Conservation (phyloP, 805 yeast genomes). For the Starmerella davenportii region DNA sequence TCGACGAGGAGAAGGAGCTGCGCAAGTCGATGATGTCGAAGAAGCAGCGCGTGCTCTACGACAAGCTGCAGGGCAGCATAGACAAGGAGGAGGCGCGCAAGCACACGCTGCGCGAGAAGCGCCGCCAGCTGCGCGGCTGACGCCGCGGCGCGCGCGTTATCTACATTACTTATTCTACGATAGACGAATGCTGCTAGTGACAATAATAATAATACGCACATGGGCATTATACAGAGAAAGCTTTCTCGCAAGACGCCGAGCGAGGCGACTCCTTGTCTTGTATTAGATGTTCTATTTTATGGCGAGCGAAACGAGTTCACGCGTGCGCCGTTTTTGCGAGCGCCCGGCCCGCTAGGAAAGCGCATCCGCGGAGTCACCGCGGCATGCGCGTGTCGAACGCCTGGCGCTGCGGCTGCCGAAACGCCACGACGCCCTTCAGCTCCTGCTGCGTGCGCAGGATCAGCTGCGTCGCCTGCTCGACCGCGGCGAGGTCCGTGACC, state of each 20-base stretch:
- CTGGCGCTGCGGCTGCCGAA: slow-evolving; percentile 60
- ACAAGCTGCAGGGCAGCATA: slow-evolving; percentile 84
- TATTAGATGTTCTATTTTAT: too few relatives aligned
- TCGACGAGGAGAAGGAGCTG: slow-evolving; percentile 66
- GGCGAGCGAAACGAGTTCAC: too few relatives aligned
- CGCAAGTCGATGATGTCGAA: slow-evolving; percentile 95
- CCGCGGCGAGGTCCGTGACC: slow-evolving; percentile 56
- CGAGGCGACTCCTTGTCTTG: too few relatives aligned
- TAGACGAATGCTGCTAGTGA: too few relatives aligned
- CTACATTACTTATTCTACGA: neutral
- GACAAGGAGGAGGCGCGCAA: slow-evolving; percentile 64
- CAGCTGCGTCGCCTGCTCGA: slow-evolving; percentile 46
- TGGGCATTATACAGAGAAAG: neutral
- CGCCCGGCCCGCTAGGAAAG: too few relatives aligned
- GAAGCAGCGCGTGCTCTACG: slow-evolving; percentile 84
- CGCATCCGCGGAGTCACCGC: too few relatives aligned
- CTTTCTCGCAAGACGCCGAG: too few relatives aligned
- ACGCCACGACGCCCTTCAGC: slow-evolving; percentile 45
- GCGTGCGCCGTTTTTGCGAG: too few relatives aligned
- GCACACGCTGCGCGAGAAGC: slow-evolving; percentile 52
- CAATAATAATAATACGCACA: neutral
- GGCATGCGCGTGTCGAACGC: slow-evolving; percentile 61
- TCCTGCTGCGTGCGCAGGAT: slow-evolving; percentile 46
- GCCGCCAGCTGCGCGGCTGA: slow-evolving; percentile 25
- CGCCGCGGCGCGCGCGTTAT: too few relatives aligned